Evolutionary conservation across 768 basidiomycete species (phyloP).

Genomic region (Boletus subparvulus): DNA sequence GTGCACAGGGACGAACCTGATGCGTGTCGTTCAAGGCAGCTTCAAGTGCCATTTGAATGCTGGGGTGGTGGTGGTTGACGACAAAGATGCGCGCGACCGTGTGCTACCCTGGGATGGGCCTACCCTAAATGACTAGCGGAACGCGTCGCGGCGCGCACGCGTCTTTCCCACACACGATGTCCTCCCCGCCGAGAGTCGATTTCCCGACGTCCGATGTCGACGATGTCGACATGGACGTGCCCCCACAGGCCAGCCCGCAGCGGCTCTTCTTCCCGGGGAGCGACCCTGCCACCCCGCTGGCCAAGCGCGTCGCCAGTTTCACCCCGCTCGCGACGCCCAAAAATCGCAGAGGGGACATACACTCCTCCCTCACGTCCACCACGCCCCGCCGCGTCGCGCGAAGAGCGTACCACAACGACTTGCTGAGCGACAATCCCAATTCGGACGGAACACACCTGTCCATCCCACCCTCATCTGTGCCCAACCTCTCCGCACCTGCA

Average conservation of each 20-base stretch:
- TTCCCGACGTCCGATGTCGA: slow-evolving; percentile 61
- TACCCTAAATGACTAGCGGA: slow-evolving; percentile 48
- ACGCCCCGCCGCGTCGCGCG: slow-evolving; percentile 25
- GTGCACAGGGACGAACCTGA: slow-evolving; percentile 22
- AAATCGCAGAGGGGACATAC: slow-evolving; percentile 33
- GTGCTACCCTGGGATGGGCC: slow-evolving; percentile 18
- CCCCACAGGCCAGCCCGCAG: slow-evolving; percentile 14
- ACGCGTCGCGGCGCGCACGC: slow-evolving; percentile 56
- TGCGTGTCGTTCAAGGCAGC: slow-evolving; percentile 23
- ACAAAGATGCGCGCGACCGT: background rate
- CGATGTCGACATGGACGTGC: slow-evolving; percentile 54
- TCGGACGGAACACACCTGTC: slow-evolving; percentile 61
- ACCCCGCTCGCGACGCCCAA: slow-evolving; percentile 45
- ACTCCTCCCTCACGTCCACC: slow-evolving; percentile 35
- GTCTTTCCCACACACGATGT: slow-evolving; percentile 42
- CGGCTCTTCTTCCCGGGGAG: slow-evolving; percentile 35
- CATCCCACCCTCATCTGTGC: slow-evolving; percentile 56
- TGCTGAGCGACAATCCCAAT: slow-evolving; percentile 39
- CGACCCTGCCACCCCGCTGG: slow-evolving; percentile 45
- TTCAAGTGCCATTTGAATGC: slow-evolving; percentile 13
- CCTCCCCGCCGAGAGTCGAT: slow-evolving; percentile 62
- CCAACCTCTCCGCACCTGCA: slow-evolving; percentile 58
- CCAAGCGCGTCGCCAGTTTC: slow-evolving; percentile 34
- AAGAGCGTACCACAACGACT: slow-evolving; percentile 20
- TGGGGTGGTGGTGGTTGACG: background rate